Percentiles rank a stretch among this genome's conserved stretches.
These are phyloP conservation scores for Oryza punctata DNA, from an alignment of 176 grass and related monocot genomes.

Conservation along the genomic window DNA sequence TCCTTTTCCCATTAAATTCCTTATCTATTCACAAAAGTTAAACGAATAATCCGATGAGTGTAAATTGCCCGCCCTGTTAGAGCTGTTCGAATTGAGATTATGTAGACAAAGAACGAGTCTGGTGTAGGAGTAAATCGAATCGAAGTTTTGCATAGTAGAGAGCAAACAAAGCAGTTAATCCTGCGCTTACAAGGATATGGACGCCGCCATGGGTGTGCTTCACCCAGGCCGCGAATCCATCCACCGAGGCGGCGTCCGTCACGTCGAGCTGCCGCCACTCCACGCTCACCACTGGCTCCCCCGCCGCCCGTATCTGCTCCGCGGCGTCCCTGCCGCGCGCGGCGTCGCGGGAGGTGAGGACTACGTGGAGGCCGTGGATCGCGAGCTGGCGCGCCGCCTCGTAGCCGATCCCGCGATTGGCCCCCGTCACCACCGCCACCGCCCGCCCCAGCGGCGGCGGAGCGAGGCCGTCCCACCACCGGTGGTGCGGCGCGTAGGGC, in stretches of 20 bases:
- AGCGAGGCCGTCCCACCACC: slow-evolving; percentile 35
- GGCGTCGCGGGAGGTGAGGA: slow-evolving; percentile 67
- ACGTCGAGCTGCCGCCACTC: slow-evolving; percentile 72
- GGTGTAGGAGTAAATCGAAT: neutral
- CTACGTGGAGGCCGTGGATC: slow-evolving; percentile 63
- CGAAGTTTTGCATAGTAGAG: neutral
- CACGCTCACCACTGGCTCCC: neutral
- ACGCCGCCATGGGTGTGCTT: slow-evolving; percentile 51
- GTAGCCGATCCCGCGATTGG: slow-evolving; percentile 81
- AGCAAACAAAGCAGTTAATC: neutral
- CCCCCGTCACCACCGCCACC: slow-evolving; percentile 77
- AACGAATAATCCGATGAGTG: neutral
- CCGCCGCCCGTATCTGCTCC: slow-evolving; percentile 26
- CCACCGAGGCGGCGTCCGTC: slow-evolving; percentile 55
- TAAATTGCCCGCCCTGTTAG: neutral
- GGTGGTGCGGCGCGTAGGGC: slow-evolving; percentile 54
- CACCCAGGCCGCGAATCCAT: slow-evolving; percentile 61
- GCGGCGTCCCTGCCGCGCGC: slow-evolving; percentile 37
- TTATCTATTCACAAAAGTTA: slow-evolving; percentile 2
- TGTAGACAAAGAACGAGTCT: neutral
- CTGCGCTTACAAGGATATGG: slow-evolving; percentile 72
- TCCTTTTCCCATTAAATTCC: neutral
- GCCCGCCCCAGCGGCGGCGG: slow-evolving; percentile 40
- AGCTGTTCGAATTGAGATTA: neutral
- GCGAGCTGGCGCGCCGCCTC: slow-evolving; percentile 75